Percentiles rank a stretch among this genome's conserved stretches.
These are phyloP conservation scores for Penicillium decumbens DNA, from an alignment of 2,329 filamentous ascomycete species.

Conservation along the genomic window DNA sequence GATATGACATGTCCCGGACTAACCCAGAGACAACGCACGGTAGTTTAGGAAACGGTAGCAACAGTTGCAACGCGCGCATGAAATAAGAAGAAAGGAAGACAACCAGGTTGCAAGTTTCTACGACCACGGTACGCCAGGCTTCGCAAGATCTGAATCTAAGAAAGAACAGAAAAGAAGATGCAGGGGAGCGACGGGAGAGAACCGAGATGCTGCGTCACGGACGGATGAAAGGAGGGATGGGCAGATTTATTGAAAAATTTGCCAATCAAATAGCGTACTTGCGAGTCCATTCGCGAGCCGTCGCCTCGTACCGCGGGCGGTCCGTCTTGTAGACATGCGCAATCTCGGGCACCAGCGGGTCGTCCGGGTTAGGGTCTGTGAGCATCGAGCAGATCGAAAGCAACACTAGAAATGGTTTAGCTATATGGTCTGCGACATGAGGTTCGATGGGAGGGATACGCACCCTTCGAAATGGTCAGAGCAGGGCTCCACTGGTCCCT, in stretches of 20 bases:
- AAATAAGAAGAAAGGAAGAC: slow-evolving; percentile 15
- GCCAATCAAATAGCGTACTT: slow-evolving; percentile 86
- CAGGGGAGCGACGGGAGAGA: slow-evolving; percentile 12
- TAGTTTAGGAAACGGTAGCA: background rate
- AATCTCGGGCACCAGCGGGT: slow-evolving; percentile 97
- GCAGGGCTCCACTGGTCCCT: slow-evolving; percentile 99
- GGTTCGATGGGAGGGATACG: slow-evolving; percentile 14
- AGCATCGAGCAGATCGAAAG: slow-evolving; percentile 99
- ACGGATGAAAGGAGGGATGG: slow-evolving; percentile 25
- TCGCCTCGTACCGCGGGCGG: slow-evolving; percentile 89
- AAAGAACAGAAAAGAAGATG: slow-evolving; percentile 18
- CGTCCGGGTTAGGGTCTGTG: slow-evolving; percentile 98
- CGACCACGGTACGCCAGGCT: slow-evolving; percentile 39
- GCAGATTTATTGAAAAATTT: slow-evolving; percentile 25
- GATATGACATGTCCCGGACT: slow-evolving; percentile 33
- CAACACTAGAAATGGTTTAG: slow-evolving; percentile 58
- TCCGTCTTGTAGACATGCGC: slow-evolving; percentile 99
- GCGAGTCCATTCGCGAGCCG: slow-evolving; percentile 94
- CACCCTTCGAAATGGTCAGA: slow-evolving; percentile 97
- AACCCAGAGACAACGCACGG: slow-evolving; percentile 15
- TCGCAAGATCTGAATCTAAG: slow-evolving; percentile 35
- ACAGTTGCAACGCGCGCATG: slow-evolving; percentile 8
- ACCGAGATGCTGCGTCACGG: slow-evolving; percentile 8
- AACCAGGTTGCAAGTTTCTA: slow-evolving; percentile 27
- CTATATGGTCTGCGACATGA: slow-evolving; percentile 4